phyloP scores from a whole-genome alignment of 2,329 filamentous ascomycete genomes.

The Calonectria pauciramosa region DNA sequence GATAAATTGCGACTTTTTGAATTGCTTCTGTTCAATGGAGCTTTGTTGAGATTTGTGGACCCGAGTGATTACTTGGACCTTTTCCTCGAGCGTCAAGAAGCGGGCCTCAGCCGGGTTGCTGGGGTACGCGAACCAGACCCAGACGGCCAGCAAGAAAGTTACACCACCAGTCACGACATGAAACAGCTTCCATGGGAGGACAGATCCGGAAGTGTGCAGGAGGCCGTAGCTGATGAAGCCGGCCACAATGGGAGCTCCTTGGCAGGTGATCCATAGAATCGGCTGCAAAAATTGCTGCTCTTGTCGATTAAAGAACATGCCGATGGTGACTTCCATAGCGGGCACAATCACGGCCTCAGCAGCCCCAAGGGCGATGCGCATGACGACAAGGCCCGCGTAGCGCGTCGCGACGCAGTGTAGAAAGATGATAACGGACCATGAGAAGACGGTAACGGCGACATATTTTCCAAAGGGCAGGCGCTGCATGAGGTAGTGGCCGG shows the following conservation, averaged over 20 bases:
- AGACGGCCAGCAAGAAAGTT: conserved; percentile 49
- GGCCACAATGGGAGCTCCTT: conserved; percentile 52
- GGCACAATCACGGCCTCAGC: conserved; percentile 54
- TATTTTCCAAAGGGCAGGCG: conserved; percentile 53
- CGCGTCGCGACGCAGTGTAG: conserved; percentile 53
- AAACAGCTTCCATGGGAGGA: conserved; percentile 55
- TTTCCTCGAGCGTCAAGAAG: conserved; percentile 55
- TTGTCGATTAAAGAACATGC: conserved; percentile 55
- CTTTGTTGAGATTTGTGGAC: conserved; percentile 48
- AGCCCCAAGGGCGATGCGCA: conserved; percentile 53
- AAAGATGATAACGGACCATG: conserved; percentile 54
- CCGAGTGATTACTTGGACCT: conserved; percentile 51
- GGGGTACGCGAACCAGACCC: conserved; percentile 52
- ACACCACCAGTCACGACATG: conserved; percentile 55
- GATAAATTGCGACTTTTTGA: conserved; percentile 48
- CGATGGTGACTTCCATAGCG: conserved; percentile 57
- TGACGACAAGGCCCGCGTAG: conserved; percentile 53
- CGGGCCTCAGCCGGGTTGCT: conserved; percentile 53
- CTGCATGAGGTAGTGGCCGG: conserved; percentile 57
- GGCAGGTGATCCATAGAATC: conserved; percentile 51
- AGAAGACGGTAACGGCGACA: conserved; percentile 49
- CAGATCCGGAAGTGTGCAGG: conserved; percentile 49
- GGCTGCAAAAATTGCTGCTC: conserved; percentile 51
- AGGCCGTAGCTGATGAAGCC: conserved; percentile 58
- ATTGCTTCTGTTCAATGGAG: conserved; percentile 53